phyloP scores from a whole-genome alignment of 805 yeast genomes.

The Suhomyces xylopsoci region DNA sequence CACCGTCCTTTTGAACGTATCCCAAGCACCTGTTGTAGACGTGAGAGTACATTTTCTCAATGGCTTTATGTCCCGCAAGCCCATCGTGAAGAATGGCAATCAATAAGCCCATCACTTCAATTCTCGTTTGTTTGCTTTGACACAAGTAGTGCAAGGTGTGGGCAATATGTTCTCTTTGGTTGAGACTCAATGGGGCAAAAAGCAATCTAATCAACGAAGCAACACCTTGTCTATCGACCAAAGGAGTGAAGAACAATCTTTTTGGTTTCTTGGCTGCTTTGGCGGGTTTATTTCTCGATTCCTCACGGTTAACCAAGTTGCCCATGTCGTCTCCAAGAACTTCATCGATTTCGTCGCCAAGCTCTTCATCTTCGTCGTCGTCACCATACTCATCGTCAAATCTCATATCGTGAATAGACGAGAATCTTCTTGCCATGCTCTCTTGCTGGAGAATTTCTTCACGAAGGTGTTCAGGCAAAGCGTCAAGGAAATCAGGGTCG shows the following conservation, averaged over 20 bases:
- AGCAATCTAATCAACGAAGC: conserved; percentile 68
- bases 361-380: conserved; percentile 18
- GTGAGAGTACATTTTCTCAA: conserved; percentile 61
- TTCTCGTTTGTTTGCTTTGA: conserved; percentile 71
- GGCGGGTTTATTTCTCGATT: background rate
- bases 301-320: background rate
- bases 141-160: conserved; percentile 66
- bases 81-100: conserved; percentile 76
- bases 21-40: conserved; percentile 47
- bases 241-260: conserved; percentile 53
- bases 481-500: conserved; percentile 76
- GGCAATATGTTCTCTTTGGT: conserved; percentile 60
- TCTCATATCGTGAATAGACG: conserved; percentile 20
- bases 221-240: conserved; percentile 73
- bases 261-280: conserved; percentile 16
- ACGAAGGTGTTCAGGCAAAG: conserved; percentile 68
- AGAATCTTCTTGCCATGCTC: conserved; percentile 40
- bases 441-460: conserved; percentile 62
- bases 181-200: conserved; percentile 67
- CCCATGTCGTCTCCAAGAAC: background rate
- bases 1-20: conserved; percentile 8
- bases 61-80: conserved; percentile 52
- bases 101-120: conserved; percentile 67
- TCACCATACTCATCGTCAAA: conserved; percentile 22
- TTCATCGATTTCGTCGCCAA: conserved; percentile 7